Evolutionary conservation across 768 basidiomycete genomes (phyloP).

Genomic region (Nidularia sp.): DNA sequence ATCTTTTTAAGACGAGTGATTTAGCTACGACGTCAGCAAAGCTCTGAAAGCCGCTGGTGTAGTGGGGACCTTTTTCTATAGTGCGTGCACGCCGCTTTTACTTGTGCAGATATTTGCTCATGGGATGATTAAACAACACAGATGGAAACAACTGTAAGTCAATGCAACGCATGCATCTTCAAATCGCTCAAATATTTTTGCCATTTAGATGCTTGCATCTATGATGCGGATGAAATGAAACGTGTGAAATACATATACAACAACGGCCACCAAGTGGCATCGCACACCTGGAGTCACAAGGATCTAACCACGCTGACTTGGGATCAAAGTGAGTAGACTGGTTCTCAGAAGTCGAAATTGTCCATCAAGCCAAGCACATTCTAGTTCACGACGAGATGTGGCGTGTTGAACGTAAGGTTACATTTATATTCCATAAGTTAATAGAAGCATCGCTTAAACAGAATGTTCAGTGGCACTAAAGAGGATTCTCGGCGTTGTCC

Average conservation of each 20-base stretch:
- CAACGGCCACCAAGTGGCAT: constrained; percentile 38
- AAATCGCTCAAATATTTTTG: background rate
- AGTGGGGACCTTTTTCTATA: constrained; percentile 42
- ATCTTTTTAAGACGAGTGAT: background rate
- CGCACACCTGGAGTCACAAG: constrained; percentile 42
- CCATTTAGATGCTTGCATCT: constrained; percentile 32
- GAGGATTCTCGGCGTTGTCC: constrained; percentile 35
- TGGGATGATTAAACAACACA: constrained; percentile 4
- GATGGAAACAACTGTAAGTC: constrained; percentile 36
- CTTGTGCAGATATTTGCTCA: background rate
- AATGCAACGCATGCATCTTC: background rate
- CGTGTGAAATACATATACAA: constrained; percentile 31
- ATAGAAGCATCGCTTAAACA: background rate
- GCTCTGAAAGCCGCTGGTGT: constrained; percentile 26
- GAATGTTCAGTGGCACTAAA: constrained; percentile 29
- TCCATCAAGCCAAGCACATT: background rate
- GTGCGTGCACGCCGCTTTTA: constrained; percentile 17
- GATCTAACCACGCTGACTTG: constrained; percentile 32
- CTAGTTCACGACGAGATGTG: constrained; percentile 43
- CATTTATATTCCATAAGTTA: background rate
- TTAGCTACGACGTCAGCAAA: constrained; percentile 30
- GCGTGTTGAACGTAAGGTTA: constrained; percentile 34
- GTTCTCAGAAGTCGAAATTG: background rate
- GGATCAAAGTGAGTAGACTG: constrained; percentile 29
- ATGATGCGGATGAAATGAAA: constrained; percentile 22